Conservation (phyloP, 805 yeast genomes). For the Candida tammaniensis region DNA sequence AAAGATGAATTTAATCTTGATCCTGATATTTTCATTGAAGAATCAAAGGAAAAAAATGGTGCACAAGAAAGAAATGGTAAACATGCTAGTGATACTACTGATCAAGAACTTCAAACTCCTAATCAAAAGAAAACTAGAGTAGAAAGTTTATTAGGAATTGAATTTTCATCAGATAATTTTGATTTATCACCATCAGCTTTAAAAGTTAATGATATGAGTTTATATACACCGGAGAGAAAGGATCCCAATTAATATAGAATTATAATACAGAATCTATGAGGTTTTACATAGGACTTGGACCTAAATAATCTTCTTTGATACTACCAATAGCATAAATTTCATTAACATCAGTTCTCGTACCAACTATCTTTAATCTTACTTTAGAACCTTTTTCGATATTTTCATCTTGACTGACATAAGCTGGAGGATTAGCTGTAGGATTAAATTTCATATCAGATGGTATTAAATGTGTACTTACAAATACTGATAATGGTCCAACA, state of each 20-base stretch:
- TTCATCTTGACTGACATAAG: constrained; percentile 93
- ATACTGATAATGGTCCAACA: constrained; percentile 94
- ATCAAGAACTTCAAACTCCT: constrained; percentile 1
- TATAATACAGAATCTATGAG: not conserved
- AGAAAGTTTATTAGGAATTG: constrained; percentile 1
- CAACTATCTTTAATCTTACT: constrained; percentile 92
- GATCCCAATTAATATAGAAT: not conserved
- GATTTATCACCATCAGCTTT: no score
- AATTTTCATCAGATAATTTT: no score
- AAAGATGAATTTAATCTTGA: no score
- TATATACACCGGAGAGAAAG: constrained; percentile 4
- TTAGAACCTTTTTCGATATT: constrained; percentile 91
- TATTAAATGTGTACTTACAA: constrained; percentile 90
- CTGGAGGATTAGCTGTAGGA: constrained; percentile 98
- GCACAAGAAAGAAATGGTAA: not conserved
- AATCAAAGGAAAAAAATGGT: no score
- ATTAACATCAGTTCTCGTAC: constrained; percentile 96
- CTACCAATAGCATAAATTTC: constrained; percentile 97
- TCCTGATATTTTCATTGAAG: no score
- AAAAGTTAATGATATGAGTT: constrained; percentile 17
- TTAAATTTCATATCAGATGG: constrained; percentile 92
- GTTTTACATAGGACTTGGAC: constrained; percentile 54
- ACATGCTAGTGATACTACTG: not conserved
- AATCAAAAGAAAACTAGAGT: constrained; percentile 2
- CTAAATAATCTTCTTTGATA: constrained; percentile 95